These are phyloP conservation scores for Dissophora globulifera DNA, from an alignment of 192 early-diverging fungal genomes.

Conservation along the genomic window DNA sequence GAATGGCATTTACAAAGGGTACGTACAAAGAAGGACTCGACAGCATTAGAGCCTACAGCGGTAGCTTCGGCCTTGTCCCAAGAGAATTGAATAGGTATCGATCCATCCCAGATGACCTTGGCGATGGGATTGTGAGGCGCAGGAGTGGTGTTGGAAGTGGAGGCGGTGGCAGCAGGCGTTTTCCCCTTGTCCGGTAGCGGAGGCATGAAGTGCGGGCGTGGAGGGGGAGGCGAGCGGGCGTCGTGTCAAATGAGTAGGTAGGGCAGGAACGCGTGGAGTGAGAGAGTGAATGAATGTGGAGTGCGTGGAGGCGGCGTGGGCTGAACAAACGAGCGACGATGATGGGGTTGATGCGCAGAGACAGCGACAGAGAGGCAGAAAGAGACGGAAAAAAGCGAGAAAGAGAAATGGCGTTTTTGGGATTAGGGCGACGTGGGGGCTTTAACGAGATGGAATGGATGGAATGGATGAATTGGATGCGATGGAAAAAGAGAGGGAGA, in stretches of 20 bases:
- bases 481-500: no score
- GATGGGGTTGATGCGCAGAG: no score
- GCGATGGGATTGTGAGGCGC: constrained; percentile 58
- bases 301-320: no score
- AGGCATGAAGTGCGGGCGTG: constrained; percentile 22
- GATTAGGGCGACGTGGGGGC: no score
- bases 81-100: constrained; percentile 58
- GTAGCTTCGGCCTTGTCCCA: constrained; percentile 49
- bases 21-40: constrained; percentile 52
- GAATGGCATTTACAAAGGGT: no score
- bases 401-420: no score
- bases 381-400: no score
- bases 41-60: constrained; percentile 46
- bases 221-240: not conserved
- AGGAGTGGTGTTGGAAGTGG: constrained; percentile 12
- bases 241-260: no score
- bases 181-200: constrained; percentile 43
- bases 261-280: no score
- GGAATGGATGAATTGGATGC: not conserved
- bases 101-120: constrained; percentile 60
- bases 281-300: no score
- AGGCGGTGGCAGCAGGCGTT: constrained; percentile 35
- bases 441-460: not conserved
- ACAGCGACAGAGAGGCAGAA: no score
- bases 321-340: no score